A percentile compares a stretch with the other conserved stretches of the same genome.
phyloP scores from a whole-genome alignment of 768 basidiomycete species.

The Cystofilobasidium capitatum region DNA sequence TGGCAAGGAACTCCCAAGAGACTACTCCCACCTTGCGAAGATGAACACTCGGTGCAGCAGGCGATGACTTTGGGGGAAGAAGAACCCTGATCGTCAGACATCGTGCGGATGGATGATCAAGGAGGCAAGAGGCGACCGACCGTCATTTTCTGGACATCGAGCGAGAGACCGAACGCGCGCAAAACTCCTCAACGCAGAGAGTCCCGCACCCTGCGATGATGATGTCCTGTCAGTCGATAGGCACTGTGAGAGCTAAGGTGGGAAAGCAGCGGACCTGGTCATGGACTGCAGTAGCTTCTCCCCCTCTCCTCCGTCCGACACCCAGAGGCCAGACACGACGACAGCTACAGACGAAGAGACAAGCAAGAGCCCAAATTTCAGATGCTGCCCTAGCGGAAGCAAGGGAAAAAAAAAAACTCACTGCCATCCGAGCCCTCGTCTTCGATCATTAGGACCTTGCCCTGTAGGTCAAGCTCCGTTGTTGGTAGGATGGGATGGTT shows the following conservation, averaged over 20 bases:
- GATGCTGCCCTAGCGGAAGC: not conserved
- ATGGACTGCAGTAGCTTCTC: constrained; percentile 19
- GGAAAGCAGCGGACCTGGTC: constrained; percentile 9
- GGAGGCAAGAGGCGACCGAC: no score
- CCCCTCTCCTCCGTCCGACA: constrained; percentile 20
- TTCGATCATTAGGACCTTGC: constrained; percentile 27
- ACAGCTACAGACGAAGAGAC: constrained; percentile 5
- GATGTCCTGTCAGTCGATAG: no score
- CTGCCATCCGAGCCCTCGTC: constrained; percentile 12
- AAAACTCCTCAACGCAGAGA: no score
- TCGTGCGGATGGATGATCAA: no score
- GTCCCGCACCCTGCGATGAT: no score
- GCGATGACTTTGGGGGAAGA: no score
- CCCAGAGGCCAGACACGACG: constrained; percentile 22
- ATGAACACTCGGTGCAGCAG: no score
- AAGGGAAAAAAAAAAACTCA: constrained; percentile 2
- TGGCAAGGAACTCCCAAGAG: no score
- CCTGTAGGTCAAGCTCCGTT: constrained; percentile 29
- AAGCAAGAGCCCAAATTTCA: not conserved
- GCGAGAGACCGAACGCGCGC: no score
- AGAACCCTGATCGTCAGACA: no score
- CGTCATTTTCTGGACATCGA: no score
- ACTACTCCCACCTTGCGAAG: no score
- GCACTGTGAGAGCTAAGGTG: not conserved
- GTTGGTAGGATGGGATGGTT: constrained; percentile 15